Base-by-base conservation (phyloP, 2,329 filamentous ascomycete species). In the Xylaria digitata region DNA sequence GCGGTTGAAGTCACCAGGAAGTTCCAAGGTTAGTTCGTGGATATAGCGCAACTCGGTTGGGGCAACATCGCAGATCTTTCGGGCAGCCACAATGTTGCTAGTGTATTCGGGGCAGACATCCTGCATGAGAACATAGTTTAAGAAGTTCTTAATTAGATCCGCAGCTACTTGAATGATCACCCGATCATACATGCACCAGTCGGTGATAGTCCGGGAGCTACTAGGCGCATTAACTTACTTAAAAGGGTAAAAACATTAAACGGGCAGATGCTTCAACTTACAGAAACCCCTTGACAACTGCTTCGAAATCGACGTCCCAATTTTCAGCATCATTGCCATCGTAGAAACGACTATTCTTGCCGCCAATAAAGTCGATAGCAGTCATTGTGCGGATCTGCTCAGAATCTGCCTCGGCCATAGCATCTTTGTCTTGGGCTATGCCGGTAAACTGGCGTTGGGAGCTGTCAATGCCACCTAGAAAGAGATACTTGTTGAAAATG, bases 51-150 rank as follows among this genome's bases (percentile, higher is more conserved):
- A 83, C 78, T 98, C 93, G 1, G 81, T 74, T 2, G 87, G 84
- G 1, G 92, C 93, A 15, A 83, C 75, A 21, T 89, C 85, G 73
- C 93, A 97, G 32, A 95, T 77, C 1, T 77, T 77, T 7, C 90
- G 82, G 0, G 94, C 93, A 0, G 84, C 81, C 17, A 86, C 80
- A 65, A 98, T 83, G 69, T 95, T 87, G 0, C 85, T 81, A 0
- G 79, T 82, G 75, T 94, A 92, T 77, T 98, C 96, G 0, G 92
- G 90, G 74, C 94, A 97, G 17, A 96, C 95, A 43, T 92, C 87
- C 75, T 98, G 94, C 67, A 91, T 87, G 9, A 94, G 83, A 0
- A 98, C 83, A 72, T 97, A 99, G 70, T 93, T 92, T 70, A 97
- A 87, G 76, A 98, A 98, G 75, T 96, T 97, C 66, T 88, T 87